Percentiles rank a stretch among this genome's conserved stretches.
Conservation (phyloP, 345 rosid genomes). For the Lagerstroemia speciosa region DNA sequence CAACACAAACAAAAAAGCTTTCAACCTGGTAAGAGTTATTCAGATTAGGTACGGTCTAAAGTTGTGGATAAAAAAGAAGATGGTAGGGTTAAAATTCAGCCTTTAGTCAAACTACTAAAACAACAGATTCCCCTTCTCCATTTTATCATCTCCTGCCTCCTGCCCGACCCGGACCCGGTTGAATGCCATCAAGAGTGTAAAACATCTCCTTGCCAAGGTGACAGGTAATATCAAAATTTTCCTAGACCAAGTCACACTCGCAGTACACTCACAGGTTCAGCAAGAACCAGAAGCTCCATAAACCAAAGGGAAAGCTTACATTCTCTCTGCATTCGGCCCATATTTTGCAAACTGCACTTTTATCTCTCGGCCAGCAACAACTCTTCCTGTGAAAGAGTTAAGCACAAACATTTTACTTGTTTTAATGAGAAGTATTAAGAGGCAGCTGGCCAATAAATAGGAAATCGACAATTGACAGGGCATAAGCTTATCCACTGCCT, state of each 20-base stretch:
- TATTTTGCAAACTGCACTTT: conserved; percentile 97
- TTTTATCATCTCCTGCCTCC: background rate
- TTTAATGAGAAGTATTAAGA: background rate
- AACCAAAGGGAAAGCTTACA: conserved; percentile 34
- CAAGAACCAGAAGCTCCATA: background rate
- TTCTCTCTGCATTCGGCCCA: conserved; percentile 93
- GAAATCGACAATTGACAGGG: background rate
- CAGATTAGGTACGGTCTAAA: background rate
- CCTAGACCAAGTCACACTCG: background rate
- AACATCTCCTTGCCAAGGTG: background rate
- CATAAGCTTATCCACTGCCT: conserved; percentile 53
- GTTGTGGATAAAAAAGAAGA: background rate
- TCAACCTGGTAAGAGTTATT: background rate
- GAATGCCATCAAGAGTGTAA: background rate
- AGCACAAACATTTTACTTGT: background rate
- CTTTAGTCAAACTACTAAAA: background rate
- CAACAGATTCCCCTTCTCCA: background rate
- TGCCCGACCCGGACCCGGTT: background rate
- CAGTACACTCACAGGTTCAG: background rate
- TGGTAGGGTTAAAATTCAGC: background rate
- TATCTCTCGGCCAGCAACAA: conserved; percentile 94
- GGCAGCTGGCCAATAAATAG: background rate
- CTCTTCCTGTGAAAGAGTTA: conserved; percentile 50
- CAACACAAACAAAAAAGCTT: background rate
- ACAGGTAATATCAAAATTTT: background rate